Evolutionary conservation across 768 basidiomycete species (phyloP).

Genomic region (Clitopilus hobsonii): DNA sequence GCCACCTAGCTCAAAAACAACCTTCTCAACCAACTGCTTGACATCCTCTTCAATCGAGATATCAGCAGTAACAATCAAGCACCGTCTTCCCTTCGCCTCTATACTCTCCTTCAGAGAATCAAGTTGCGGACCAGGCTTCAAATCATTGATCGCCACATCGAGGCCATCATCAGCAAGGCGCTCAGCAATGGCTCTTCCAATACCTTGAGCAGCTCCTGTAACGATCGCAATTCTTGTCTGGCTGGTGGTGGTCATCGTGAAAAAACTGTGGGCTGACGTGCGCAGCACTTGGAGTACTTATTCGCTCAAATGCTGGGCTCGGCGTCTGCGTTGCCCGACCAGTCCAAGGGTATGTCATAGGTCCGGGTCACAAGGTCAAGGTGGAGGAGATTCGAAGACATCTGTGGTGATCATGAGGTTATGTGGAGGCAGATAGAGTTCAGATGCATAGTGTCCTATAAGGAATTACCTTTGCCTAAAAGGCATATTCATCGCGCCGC

Average conservation of each 20-base stretch:
- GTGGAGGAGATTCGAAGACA: too few relatives aligned
- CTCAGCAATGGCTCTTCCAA: conserved; percentile 7
- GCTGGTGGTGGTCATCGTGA: background rate
- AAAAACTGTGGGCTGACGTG: too few relatives aligned
- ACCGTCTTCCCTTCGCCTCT: conserved; percentile 9
- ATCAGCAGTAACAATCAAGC: conserved; percentile 11
- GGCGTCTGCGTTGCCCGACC: too few relatives aligned
- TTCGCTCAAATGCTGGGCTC: too few relatives aligned
- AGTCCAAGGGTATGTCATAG: too few relatives aligned
- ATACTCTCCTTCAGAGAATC: conserved; percentile 14
- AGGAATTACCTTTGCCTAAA: too few relatives aligned
- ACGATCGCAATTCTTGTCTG: conserved; percentile 6
- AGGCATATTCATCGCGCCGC: too few relatives aligned
- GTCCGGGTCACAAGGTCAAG: too few relatives aligned
- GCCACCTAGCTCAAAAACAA: conserved; percentile 15
- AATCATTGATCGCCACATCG: conserved; percentile 18
- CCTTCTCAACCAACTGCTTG: conserved; percentile 15
- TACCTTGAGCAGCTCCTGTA: conserved; percentile 11
- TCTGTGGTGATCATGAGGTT: too few relatives aligned
- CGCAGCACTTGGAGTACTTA: too few relatives aligned
- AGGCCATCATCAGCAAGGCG: conserved; percentile 10
- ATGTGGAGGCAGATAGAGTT: too few relatives aligned
- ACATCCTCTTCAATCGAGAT: conserved; percentile 18
- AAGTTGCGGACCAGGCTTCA: conserved; percentile 22
- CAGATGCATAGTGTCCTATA: too few relatives aligned